phyloP scores from a whole-genome alignment of 805 yeast species.

The Ogataea trehaloabstinens region DNA sequence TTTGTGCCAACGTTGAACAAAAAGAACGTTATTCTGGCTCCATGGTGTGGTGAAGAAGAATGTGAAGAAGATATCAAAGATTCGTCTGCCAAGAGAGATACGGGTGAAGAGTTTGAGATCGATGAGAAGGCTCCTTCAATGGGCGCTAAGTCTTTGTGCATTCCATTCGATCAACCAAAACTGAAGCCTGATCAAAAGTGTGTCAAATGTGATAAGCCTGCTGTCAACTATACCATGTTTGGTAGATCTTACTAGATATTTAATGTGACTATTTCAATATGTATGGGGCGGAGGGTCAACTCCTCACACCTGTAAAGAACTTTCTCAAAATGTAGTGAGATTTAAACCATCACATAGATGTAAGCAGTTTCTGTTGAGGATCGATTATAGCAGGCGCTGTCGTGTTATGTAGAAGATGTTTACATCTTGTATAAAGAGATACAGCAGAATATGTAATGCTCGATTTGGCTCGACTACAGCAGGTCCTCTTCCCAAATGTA shows the following conservation, averaged over 20 bases:
- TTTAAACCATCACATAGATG: too few relatives aligned
- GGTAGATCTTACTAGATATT: constrained; percentile 90
- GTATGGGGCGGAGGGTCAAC: too few relatives aligned
- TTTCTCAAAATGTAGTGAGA: neutral
- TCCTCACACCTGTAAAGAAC: too few relatives aligned
- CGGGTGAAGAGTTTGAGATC: constrained; percentile 79
- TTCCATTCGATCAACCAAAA: constrained; percentile 89
- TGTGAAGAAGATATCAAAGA: constrained; percentile 98
- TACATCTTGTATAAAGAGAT: too few relatives aligned
- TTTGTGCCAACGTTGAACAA: constrained; percentile 90
- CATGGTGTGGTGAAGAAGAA: constrained; percentile 94
- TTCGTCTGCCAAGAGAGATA: constrained; percentile 72
- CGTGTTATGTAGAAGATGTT: too few relatives aligned
- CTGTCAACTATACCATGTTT: constrained; percentile 86
- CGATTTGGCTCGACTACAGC: constrained; percentile 2
- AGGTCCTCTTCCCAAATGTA: constrained; percentile 22
- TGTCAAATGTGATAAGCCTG: constrained; percentile 76
- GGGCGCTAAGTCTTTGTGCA: constrained; percentile 99
- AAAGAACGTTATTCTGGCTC: constrained; percentile 87
- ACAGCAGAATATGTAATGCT: neutral
- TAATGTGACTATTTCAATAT: neutral
- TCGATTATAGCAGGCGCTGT: too few relatives aligned
- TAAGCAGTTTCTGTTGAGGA: too few relatives aligned
- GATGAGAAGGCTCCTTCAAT: constrained; percentile 97
- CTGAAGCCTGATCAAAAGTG: constrained; percentile 80